phyloP scores from a whole-genome alignment of 495 filamentous ascomycete genomes.

The Trypethelium eluteriae region DNA sequence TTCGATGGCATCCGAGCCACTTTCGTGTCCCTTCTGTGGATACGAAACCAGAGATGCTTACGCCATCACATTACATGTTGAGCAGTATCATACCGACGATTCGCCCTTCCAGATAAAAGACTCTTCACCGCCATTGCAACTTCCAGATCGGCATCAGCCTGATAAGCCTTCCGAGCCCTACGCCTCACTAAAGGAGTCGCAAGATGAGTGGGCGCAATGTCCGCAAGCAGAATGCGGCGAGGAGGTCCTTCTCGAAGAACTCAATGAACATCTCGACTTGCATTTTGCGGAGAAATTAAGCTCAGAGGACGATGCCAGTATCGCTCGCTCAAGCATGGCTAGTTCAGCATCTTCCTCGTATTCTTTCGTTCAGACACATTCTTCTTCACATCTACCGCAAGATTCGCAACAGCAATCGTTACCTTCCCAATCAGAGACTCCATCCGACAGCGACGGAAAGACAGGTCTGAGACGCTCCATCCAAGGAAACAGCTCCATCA shows the following conservation, averaged over 20 bases:
- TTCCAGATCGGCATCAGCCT: not conserved
- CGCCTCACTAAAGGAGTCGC: slow-evolving; percentile 28
- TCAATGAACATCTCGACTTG: slow-evolving; percentile 67
- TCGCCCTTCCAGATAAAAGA: slow-evolving; percentile 48
- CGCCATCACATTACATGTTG: slow-evolving; percentile 51
- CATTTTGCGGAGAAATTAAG: slow-evolving; percentile 55
- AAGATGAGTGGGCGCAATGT: slow-evolving; percentile 55
- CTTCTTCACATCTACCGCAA: not conserved
- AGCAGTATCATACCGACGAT: slow-evolving; percentile 46
- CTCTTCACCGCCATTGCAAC: slow-evolving; percentile 12
- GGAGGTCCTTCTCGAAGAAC: slow-evolving; percentile 48
- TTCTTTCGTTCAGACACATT: not conserved
- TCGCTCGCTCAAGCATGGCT: slow-evolving; percentile 10
- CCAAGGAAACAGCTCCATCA: not conserved
- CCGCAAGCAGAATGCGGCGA: slow-evolving; percentile 68
- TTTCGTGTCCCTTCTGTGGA: slow-evolving; percentile 50
- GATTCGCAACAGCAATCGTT: slow-evolving; percentile 2
- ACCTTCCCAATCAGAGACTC: not conserved
- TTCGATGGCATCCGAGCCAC: slow-evolving; percentile 19
- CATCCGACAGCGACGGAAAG: not conserved
- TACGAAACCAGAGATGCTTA: slow-evolving; percentile 34
- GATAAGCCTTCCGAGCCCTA: slow-evolving; percentile 17
- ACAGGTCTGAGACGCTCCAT: not conserved
- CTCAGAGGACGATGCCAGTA: slow-evolving; percentile 38
- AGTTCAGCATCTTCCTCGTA: not conserved